Evolutionary conservation across 108 stramenopile species (phyloP), one percentile per base, ranked within the genome.

Genomic region (Cafeteria roenbergensis): DNA sequence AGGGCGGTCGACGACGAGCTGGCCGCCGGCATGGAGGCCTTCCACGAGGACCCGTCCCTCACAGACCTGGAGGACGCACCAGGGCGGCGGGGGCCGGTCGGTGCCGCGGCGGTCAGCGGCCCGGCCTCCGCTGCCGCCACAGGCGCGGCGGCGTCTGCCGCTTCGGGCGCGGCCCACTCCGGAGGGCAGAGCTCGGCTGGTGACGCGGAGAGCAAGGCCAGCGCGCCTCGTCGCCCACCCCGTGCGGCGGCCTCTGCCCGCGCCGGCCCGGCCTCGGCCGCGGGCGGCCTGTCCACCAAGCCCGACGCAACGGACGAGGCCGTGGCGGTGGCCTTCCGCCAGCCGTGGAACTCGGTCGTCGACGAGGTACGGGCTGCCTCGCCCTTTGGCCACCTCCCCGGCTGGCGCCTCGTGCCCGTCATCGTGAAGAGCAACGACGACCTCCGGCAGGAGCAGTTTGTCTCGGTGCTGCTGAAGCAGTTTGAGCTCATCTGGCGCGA

Each of bases 351-450:
- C 2, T 86, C 83, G 52, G 92, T 94, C 70, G 84, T 86, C 62
- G 86, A 88, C 12, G 84, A 91, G 20, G 72, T 95, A 6, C 79
- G 86, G 55, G 81, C 85, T 3, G 75, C 75, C 1, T 87, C 86
- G 67, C 82, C 84, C 53, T 80, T 84, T 51, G 89, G 88, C 35
- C 76, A 78, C 31, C 56, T 65, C 42, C 77, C 86, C 24, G 84
- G 85, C 26, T 96, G 91, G 89, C 86, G 93, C 67, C 71, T 99
- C 38, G 74, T 82, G 29, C 87, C 88, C 51, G 86, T 92, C 42
- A 94, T 98, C 69, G 91, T 98, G 36, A 98, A 98, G 84, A 90
- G 88, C 25, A 94, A 95, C 67, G 97, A 95, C 52, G 97, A 98
- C 71, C 72, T 95, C 52, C 80, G 97, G 34, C 97, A 98, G 74